Conservation (phyloP, 2,329 filamentous ascomycete genomes). For the Fragosphaeria purpurea region DNA sequence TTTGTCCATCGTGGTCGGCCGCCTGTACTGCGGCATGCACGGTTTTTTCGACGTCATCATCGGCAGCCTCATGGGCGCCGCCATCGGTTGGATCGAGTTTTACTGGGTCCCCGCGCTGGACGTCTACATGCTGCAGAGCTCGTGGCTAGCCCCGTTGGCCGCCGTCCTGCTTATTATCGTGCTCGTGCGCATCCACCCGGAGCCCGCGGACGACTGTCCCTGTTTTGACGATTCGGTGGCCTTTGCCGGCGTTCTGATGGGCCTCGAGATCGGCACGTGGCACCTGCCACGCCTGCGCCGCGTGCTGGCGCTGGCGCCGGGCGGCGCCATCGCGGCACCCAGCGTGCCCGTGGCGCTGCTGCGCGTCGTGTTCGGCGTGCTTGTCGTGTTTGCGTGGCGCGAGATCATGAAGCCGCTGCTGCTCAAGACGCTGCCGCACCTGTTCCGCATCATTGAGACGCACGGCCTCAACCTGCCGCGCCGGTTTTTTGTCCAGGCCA, state of each 20-base stretch:
- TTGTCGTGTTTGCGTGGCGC: conserved; percentile 81
- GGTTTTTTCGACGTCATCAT: conserved; percentile 85
- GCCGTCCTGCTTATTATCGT: conserved; percentile 58
- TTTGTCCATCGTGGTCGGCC: conserved; percentile 77
- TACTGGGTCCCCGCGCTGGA: conserved; percentile 55
- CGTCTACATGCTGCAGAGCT: conserved; percentile 55
- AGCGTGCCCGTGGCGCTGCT: conserved; percentile 53
- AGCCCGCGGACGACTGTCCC: conserved; percentile 92
- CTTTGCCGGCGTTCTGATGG: conserved; percentile 84
- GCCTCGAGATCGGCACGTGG: conserved; percentile 75
- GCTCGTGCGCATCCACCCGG: conserved; percentile 81
- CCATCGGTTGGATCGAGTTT: conserved; percentile 50
- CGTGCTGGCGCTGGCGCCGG: conserved; percentile 41
- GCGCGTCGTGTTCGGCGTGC: conserved; percentile 68
- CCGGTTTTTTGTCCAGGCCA: conserved; percentile 83
- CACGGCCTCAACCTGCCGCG: conserved; percentile 71
- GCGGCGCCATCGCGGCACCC: conserved; percentile 50
- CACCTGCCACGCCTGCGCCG: conserved; percentile 54
- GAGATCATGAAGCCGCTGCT: conserved; percentile 79
- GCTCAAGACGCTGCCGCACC: conserved; percentile 66
- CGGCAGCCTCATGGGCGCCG: conserved; percentile 66
- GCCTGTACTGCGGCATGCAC: conserved; percentile 97
- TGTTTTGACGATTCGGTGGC: conserved; percentile 95
- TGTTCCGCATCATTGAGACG: conserved; percentile 79
- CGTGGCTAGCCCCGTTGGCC: conserved; percentile 53